Base-by-base conservation (phyloP, 2,329 filamentous ascomycete genomes). In the Colletotrichum sp. region DNA sequence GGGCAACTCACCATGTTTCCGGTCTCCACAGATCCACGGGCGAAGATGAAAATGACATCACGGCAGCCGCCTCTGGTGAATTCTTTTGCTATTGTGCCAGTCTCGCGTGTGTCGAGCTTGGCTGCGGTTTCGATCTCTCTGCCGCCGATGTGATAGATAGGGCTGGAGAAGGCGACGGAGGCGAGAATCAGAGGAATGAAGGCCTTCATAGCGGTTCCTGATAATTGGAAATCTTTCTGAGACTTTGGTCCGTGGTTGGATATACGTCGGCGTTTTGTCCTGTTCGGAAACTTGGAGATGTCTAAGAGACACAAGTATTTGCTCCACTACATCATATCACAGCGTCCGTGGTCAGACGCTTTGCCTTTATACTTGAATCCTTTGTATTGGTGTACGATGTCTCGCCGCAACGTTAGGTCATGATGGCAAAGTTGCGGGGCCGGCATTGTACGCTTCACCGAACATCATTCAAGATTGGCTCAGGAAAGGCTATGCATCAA, bases 11-110 rank as follows among this genome's bases (percentile, higher is more conserved):
- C 85, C 80, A 87, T 81, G 79, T 87, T 87, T 39, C 85, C 85
- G 13, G 69, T 6, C 77, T 86, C 85, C 16, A 81, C 82, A 4
- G 85, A 85, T 39, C 81, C 85, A 15, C 85, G 83, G 62, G 85
- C 85, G 71, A 79, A 86, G 79, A 87, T 82, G 78, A 86, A 83
- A 77, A 87, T 86, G 63, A 82, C 82, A 16, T 66, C 68, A 62
- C 72, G 76, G 44, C 63, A 69, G n/a, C 72, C 72, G 13, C 68
- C 59, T 26, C 5, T 24, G 2, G 72, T 60, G 59, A 71, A 75
- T 28, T 75, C 72, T 15, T 75, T 65, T 26, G 67, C 16, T 3
- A 26, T 28, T 2, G 10, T 24, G 15, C 67, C 72, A 10, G 72
- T 75, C 16, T 44, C 26, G 57, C 44, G 59, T 10, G 21, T 36